phyloP scores from a whole-genome alignment of 441 rosid species.

The Breynia disticha region DNA sequence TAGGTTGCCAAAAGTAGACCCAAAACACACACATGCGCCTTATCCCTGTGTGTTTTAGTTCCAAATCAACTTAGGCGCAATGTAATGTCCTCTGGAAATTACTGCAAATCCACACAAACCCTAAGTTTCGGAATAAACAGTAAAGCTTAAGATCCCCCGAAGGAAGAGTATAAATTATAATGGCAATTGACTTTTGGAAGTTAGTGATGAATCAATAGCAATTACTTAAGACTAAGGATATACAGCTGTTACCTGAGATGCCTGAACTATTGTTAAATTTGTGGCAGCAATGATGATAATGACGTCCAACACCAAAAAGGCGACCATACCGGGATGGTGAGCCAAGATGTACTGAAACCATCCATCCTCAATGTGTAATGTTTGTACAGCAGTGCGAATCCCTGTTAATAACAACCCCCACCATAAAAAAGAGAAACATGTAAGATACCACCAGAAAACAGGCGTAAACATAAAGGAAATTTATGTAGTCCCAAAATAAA shows the following conservation, averaged over 20 bases:
- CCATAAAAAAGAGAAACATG: background rate
- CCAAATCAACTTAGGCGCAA: too few species aligned
- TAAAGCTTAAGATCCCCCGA: too few species aligned
- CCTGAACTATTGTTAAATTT: constrained; percentile 52
- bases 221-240: background rate
- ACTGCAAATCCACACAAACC: too few species aligned
- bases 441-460: background rate
- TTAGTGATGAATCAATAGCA: too few species aligned
- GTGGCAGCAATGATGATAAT: constrained; percentile 46
- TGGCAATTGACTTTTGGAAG: too few species aligned
- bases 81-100: too few species aligned
- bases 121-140: too few species aligned
- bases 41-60: too few species aligned
- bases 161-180: too few species aligned
- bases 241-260: constrained; percentile 50
- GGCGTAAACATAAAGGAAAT: background rate
- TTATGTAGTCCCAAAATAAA: background rate
- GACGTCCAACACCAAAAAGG: constrained; percentile 53
- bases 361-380: constrained; percentile 29
- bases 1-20: too few species aligned
- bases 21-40: too few species aligned
- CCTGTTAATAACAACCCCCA: constrained; percentile 36
- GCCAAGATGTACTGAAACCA: constrained; percentile 46
- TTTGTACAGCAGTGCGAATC: constrained; percentile 37
- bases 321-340: constrained; percentile 53